These are phyloP conservation scores for Flaveria floridana DNA, from an alignment of 140 eudicot species.

Conservation along the genomic window DNA sequence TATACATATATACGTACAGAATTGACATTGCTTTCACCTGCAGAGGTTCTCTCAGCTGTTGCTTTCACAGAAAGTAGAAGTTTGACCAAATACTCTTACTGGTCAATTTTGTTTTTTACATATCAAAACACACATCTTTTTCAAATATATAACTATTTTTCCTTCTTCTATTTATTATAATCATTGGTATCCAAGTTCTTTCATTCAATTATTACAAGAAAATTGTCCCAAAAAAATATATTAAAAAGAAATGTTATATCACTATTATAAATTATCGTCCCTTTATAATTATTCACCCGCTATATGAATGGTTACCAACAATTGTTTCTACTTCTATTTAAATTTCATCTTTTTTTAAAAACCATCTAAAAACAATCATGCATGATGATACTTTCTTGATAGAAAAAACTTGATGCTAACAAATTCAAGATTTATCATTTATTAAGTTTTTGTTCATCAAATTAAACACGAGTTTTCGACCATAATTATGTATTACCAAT, in stretches of 20 bases:
- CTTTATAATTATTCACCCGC: neutral
- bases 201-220: slow-evolving; percentile 28
- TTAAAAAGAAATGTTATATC: neutral
- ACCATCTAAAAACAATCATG: neutral
- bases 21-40: slow-evolving; percentile 41
- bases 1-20: neutral
- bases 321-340: neutral
- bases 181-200: slow-evolving; percentile 23
- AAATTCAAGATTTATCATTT: neutral
- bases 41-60: slow-evolving; percentile 55
- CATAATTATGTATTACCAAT: neutral
- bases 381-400: neutral
- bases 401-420: neutral
- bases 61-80: slow-evolving; percentile 67
- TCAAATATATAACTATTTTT: slow-evolving; percentile 26
- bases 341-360: neutral
- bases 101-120: slow-evolving; percentile 47
- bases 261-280: neutral
- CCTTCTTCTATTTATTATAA: slow-evolving; percentile 3
- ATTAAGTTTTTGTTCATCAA: neutral
- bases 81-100: slow-evolving; percentile 55
- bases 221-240: neutral
- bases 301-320: neutral
- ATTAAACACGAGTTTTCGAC: neutral
- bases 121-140: slow-evolving; percentile 29